phyloP scores from a whole-genome alignment of 306 rosid genomes.

The Clitoria ternatea region DNA sequence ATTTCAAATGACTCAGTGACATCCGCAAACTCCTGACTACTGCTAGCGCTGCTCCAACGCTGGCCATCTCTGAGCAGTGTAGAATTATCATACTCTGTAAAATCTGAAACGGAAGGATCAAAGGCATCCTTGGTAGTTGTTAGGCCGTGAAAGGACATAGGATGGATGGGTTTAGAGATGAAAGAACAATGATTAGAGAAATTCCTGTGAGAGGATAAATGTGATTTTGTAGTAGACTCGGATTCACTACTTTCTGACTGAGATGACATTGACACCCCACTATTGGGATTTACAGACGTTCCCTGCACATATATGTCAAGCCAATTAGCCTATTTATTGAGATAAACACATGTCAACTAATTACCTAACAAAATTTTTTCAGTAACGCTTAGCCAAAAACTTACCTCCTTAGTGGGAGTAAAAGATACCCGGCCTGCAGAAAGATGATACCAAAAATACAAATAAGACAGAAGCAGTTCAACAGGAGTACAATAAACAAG shows the following conservation, averaged over 20 bases:
- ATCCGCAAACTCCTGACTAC: constrained; percentile 75
- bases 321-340: not conserved
- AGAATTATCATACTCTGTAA: constrained; percentile 50
- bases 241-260: constrained; percentile 74
- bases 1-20: constrained; percentile 63
- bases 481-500: constrained; percentile 15
- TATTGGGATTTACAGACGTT: constrained; percentile 57
- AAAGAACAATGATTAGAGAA: constrained; percentile 54
- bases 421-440: constrained; percentile 46
- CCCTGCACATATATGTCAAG: constrained; percentile 55
- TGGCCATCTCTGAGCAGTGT: constrained; percentile 56
- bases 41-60: constrained; percentile 74
- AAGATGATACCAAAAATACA: constrained; percentile 41
- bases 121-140: constrained; percentile 48
- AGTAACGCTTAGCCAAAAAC: not conserved
- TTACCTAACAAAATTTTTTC: not conserved
- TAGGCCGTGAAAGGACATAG: constrained; percentile 51
- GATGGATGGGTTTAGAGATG: constrained; percentile 87
- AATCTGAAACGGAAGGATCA: constrained; percentile 41
- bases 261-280: constrained; percentile 50
- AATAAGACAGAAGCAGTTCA: constrained; percentile 20
- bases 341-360: constrained; percentile 13
- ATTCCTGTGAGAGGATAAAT: constrained; percentile 50
- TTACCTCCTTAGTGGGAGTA: constrained; percentile 70
- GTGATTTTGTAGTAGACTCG: constrained; percentile 52